phyloP scores from a whole-genome alignment of 2,329 filamentous ascomycete species.

The Gliomastix tumulicola region DNA sequence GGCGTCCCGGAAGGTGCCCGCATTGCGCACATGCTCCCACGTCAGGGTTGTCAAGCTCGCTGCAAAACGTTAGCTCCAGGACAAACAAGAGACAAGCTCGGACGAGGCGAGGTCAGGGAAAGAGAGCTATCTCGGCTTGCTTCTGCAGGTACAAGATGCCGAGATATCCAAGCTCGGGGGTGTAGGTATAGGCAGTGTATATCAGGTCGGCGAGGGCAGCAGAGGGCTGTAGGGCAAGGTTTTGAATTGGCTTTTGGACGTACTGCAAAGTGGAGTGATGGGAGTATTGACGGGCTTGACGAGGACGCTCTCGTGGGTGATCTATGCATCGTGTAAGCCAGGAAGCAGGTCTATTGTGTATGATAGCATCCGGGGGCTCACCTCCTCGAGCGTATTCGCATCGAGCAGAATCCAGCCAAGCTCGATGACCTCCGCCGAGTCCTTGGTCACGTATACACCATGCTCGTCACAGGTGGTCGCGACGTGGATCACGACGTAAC shows the following conservation, averaged over 20 bases:
- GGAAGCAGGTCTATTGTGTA: too few relatives aligned
- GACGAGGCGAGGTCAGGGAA: slow-evolving; percentile 5
- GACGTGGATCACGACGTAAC: slow-evolving; percentile 97
- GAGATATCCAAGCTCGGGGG: neutral
- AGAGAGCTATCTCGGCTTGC: too few relatives aligned
- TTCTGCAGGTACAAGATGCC: too few relatives aligned
- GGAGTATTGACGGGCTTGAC: slow-evolving; percentile 98
- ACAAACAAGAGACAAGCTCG: neutral
- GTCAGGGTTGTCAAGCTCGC: slow-evolving; percentile 95
- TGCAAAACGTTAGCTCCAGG: slow-evolving; percentile 38
- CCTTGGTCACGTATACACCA: slow-evolving; percentile 98
- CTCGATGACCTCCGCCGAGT: slow-evolving; percentile 98
- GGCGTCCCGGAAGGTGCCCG: slow-evolving; percentile 94
- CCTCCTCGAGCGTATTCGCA: slow-evolving; percentile 87
- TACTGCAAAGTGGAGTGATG: slow-evolving; percentile 97
- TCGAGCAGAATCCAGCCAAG: slow-evolving; percentile 96
- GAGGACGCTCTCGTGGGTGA: slow-evolving; percentile 90
- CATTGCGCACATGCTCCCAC: slow-evolving; percentile 98
- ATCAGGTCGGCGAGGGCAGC: neutral
- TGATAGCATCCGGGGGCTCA: too few relatives aligned
- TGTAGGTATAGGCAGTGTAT: neutral
- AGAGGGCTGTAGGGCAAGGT: slow-evolving; percentile 7
- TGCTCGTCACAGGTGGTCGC: slow-evolving; percentile 99
- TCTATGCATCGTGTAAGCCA: slow-evolving; percentile 55
- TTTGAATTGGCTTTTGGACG: slow-evolving; percentile 36